phyloP scores from a whole-genome alignment of 75 land plant species.

The Selaginella moellendorffii region DNA sequence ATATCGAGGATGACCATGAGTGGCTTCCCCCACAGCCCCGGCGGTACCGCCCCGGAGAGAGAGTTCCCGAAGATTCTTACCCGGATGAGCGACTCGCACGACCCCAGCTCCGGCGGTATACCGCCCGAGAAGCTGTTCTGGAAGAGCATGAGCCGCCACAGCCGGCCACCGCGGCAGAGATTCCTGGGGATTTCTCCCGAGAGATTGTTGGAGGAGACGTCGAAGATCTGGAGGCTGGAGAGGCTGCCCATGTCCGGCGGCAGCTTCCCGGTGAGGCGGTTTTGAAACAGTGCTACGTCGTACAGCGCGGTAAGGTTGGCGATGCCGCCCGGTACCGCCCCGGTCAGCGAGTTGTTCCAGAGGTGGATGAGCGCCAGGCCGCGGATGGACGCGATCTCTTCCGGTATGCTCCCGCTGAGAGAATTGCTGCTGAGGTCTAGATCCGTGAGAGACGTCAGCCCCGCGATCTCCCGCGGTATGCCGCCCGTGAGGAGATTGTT shows the following conservation, averaged over 20 bases:
- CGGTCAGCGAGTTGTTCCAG: constrained; percentile 3
- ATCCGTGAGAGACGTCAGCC: constrained; percentile 29
- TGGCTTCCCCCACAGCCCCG: not conserved
- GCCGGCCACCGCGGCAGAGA: not conserved
- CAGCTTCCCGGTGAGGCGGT: not conserved
- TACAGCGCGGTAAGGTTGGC: not conserved
- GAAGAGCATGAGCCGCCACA: not conserved
- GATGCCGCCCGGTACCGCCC: not conserved
- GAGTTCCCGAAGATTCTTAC: not conserved
- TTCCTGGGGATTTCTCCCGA: not conserved
- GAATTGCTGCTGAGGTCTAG: constrained; percentile 39
- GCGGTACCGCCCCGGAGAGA: not conserved
- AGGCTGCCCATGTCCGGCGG: not conserved
- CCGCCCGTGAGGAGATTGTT: constrained; percentile 26
- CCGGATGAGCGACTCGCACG: not conserved
- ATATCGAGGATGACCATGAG: not conserved
- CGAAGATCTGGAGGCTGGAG: not conserved
- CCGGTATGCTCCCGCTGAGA: constrained; percentile 35
- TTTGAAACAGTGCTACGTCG: constrained; percentile 2
- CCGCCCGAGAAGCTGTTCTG: not conserved
- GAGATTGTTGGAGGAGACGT: constrained; percentile 4
- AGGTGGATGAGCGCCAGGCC: constrained; percentile 4
- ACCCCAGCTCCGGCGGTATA: not conserved
- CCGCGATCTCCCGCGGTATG: constrained; percentile 32
- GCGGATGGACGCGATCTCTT: constrained; percentile 27